phyloP scores from a whole-genome alignment of 805 yeast species.

The Saccharomycopsis malanga region DNA sequence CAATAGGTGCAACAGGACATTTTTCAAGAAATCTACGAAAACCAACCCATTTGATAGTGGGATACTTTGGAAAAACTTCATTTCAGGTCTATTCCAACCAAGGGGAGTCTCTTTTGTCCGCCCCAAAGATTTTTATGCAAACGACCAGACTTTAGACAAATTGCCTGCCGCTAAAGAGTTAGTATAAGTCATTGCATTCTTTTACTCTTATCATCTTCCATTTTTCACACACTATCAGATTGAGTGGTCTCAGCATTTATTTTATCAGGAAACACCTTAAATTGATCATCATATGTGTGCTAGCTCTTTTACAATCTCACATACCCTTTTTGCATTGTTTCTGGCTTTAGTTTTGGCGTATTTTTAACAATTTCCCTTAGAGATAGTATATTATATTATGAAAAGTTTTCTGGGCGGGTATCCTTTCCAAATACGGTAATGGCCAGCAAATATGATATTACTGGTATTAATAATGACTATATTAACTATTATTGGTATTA shows the following conservation, averaged over 20 bases:
- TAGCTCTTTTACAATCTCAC: too few species aligned
- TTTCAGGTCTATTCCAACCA: slow-evolving; percentile 2
- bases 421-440: too few species aligned
- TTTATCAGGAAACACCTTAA: neutral
- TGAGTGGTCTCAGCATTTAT: neutral
- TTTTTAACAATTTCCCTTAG: too few species aligned
- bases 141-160: neutral
- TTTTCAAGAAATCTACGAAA: neutral
- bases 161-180: neutral
- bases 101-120: slow-evolving; percentile 1
- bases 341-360: too few species aligned
- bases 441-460: too few species aligned
- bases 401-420: too few species aligned
- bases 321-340: too few species aligned
- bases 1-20: neutral
- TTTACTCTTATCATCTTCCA: neutral
- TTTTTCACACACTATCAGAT: neutral
- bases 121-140: slow-evolving; percentile 1
- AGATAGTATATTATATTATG: too few species aligned
- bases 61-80: neutral
- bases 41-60: slow-evolving; percentile 2
- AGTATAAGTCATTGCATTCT: neutral
- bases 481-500: too few species aligned
- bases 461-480: too few species aligned
- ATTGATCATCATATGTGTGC: too few species aligned